Percentiles rank a stretch among this genome's conserved stretches.
These are phyloP conservation scores for Ogataea ramenticola DNA, from an alignment of 805 yeast species.

Conservation along the genomic window DNA sequence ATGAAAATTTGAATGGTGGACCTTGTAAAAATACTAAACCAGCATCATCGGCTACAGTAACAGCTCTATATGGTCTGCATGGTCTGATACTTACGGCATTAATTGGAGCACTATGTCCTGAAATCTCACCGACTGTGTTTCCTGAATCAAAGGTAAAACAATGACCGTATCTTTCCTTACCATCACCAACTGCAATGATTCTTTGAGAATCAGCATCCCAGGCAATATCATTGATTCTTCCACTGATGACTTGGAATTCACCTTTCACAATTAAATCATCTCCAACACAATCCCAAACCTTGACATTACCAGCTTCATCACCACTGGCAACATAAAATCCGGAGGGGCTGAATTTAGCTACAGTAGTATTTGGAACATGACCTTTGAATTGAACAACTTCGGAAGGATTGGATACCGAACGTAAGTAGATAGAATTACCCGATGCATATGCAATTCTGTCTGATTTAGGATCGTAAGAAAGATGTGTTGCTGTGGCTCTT, in stretches of 20 bases:
- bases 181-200: constrained; percentile 91
- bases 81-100: constrained; percentile 82
- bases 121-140: constrained; percentile 92
- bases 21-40: constrained; percentile 81
- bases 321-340: constrained; percentile 91
- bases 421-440: constrained; percentile 72
- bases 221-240: constrained; percentile 72
- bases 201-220: constrained; percentile 91
- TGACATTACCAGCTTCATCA: constrained; percentile 83
- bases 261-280: constrained; percentile 60
- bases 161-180: constrained; percentile 86
- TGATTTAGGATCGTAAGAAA: constrained; percentile 65
- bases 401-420: constrained; percentile 51
- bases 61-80: constrained; percentile 86
- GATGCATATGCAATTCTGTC: constrained; percentile 73
- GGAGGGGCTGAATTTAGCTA: constrained; percentile 80
- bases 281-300: constrained; percentile 73
- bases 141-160: constrained; percentile 93
- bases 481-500: constrained; percentile 61
- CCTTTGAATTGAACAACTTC: constrained; percentile 60
- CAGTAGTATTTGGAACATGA: constrained; percentile 69
- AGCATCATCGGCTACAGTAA: constrained; percentile 86
- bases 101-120: constrained; percentile 82
- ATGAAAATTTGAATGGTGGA: constrained; percentile 86
- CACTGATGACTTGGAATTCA: constrained; percentile 68